These are phyloP conservation scores for Lyophyllum decastes DNA, from an alignment of 768 basidiomycete species.

Conservation along the genomic window DNA sequence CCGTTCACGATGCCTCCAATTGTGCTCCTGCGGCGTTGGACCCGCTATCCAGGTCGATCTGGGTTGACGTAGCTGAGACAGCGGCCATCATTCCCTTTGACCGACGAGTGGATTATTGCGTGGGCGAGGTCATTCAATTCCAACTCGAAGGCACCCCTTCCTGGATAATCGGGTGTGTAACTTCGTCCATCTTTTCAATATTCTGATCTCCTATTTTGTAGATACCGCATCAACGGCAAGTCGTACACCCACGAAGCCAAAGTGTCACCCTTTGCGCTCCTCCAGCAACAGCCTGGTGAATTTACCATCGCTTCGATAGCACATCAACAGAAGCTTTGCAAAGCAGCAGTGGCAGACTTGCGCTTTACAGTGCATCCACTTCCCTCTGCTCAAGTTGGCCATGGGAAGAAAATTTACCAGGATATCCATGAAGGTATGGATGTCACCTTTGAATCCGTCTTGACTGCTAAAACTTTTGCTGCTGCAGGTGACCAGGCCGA, in stretches of 20 bases:
- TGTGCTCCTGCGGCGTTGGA: conserved; percentile 78
- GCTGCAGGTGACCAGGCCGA: conserved; percentile 87
- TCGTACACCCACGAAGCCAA: conserved; percentile 72
- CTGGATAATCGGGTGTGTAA: conserved; percentile 77
- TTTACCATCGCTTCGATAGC: conserved; percentile 89
- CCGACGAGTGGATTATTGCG: conserved; percentile 79
- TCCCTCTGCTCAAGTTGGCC: conserved; percentile 87
- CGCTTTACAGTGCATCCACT: conserved; percentile 75
- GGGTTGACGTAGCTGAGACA: conserved; percentile 95
- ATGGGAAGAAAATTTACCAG: conserved; percentile 79
- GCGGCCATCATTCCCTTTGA: conserved; percentile 90
- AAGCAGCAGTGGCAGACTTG: conserved; percentile 77
- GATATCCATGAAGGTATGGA: conserved; percentile 85
- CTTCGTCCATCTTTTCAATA: neutral
- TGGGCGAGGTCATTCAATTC: conserved; percentile 88
- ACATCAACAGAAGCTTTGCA: conserved; percentile 92
- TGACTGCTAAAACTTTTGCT: neutral
- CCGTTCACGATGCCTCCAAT: conserved; percentile 75
- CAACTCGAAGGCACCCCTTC: conserved; percentile 92
- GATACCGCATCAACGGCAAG: conserved; percentile 83
- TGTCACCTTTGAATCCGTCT: neutral
- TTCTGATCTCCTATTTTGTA: conserved; percentile 29
- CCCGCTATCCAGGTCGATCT: conserved; percentile 59
- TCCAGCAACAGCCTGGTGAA: conserved; percentile 79
- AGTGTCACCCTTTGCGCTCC: conserved; percentile 81